Evolutionary conservation across 805 yeast genomes (phyloP), one percentile per base, ranked within the genome.

Genomic region (Teunomyces atbi): DNA sequence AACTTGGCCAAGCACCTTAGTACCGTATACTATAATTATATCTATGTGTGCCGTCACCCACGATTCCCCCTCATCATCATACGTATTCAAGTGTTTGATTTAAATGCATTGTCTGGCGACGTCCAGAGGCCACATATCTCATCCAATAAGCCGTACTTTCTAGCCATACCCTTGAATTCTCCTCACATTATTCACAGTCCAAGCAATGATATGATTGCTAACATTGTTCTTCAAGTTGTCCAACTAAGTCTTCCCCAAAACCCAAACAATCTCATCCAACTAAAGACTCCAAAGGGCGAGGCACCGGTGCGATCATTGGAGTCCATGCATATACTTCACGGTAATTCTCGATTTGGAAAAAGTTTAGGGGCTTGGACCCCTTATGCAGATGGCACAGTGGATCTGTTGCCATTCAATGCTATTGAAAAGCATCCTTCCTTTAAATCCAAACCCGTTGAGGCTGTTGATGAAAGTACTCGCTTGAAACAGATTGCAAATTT

Each of bases 341-440:
- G 91, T 3, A 75, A 74, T 18, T 81, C 90, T 1, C 65, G 91
- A 44, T 78, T 78, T 53, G 73, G 84, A 0, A 68, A 77, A 23
- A 74, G 90, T 7, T 57, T 84, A 45, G 96, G 92, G 0, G 72
- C 79, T 6, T 88, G 95, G 95, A 60, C 79, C 0, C 78, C 84
- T 0, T 88, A 86, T 60, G 92, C 95, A 0, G 81, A 82, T 52
- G 82, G 81, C 0, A 66, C 71, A 1, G 79, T 82, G 5, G 96
- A 88, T 61, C 71, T 77, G 3, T 76, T 83, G 0, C 91, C 95
- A 0, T 66, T 86, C 30, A 78, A 74, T 13, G 63, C 71, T 29
- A 59, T 68, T 0, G 65, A 63, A 6, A 54, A 59, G 1, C 89
- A 83, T 57, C 51, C 65, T 2, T 49, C 71, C 1, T 47, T 79